Evolutionary conservation across 2,329 filamentous ascomycete genomes (phyloP), one percentile per base, ranked within the genome.

Genomic region (Aspergillus piperis): DNA sequence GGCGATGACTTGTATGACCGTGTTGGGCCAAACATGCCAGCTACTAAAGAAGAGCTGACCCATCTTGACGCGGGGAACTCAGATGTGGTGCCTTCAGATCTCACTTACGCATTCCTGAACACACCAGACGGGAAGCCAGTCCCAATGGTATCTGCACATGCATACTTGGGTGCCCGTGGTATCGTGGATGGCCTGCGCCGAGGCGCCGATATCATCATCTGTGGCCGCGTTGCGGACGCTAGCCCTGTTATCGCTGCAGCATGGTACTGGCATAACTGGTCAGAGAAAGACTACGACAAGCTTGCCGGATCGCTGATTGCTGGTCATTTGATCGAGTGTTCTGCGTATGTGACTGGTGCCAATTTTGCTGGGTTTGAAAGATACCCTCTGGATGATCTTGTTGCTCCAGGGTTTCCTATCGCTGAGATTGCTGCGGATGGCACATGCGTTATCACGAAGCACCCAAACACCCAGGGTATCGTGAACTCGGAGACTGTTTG

Each of bases 191-290:
- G 76, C 2, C 71, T 83, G 0, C 68, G 73, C 3, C 67, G 65
- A 0, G 80, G 80, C 0, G 81, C 81, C 1, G 76, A 81, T 17
- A 81, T 84, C 21, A 73, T 84, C 50, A 76, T 83, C 2, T 83
- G 81, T 56, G 82, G 82, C 0, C 75, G 82, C 3, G 80, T 80
- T 1, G 76, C 80, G 0, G 81, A 83, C 63, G 82, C 82, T 0
- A 80, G 78, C 2, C 83, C 82, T 0, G 82, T 85, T 0, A 84
- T 86, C 59, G 84, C 81, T 0, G 82, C 83, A 0, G 84, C 84
- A 0, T 81, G 80, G 66, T 86, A 78, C 73, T 87, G 83, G 80
- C 78, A 86, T 56, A 72, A 75, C 1, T 87, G 84, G 85, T 61
- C 63, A 0, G 76, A 80, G 15, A 76, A 73, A 0, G 76, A 81